Base-by-base conservation (phyloP, 345 rosid species). In the Dipteronia dyeriana region DNA sequence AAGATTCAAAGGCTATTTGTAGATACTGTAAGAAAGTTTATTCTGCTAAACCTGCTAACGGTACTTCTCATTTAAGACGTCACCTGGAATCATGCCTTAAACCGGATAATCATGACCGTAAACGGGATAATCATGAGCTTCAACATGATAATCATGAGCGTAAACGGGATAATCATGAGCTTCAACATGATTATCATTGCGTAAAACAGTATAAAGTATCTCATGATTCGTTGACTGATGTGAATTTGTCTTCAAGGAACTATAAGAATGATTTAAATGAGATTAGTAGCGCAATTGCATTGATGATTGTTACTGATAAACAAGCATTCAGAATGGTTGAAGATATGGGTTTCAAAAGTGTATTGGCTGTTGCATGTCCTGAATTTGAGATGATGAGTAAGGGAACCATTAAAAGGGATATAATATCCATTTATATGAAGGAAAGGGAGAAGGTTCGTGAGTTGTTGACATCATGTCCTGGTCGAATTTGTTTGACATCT, bases 391-490 rank as follows among this genome's bases (percentile, higher is more conserved):
- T 34, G 66, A 54, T 66, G 66, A 77, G 26, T 77, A 49, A 56
- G 79, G 39, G 68, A 39, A 29, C 65, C 45, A 51, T 80, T 29
- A 70, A 65, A 70, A 77, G 43, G 71, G 83, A 83, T 26, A 66
- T 78, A 51, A 71, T 75, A 60, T 77, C 75, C 53, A 39, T 83
- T 51, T 75, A 70, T 66, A 56, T 65, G 29, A 77, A 51, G 43
- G 75, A 77, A 62, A 83, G 59, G 73, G 77, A 77, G 56, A 70
- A 70, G 49, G 68, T 70, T 66, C 69, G 78, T 56, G 79, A 68
- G 45, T 66, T 77, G 74, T 68, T 83, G 60, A 80, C 81, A 57
- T 76, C 76, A 59, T 83, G 83, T 39, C 83, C 79, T n/a, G 86
- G 83, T 59, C 66, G 71, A n/a, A 74, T 80, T 60, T 83, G 75